Base-by-base conservation (phyloP, 306 rosid genomes). In the Hylodesmum podocarpum region DNA sequence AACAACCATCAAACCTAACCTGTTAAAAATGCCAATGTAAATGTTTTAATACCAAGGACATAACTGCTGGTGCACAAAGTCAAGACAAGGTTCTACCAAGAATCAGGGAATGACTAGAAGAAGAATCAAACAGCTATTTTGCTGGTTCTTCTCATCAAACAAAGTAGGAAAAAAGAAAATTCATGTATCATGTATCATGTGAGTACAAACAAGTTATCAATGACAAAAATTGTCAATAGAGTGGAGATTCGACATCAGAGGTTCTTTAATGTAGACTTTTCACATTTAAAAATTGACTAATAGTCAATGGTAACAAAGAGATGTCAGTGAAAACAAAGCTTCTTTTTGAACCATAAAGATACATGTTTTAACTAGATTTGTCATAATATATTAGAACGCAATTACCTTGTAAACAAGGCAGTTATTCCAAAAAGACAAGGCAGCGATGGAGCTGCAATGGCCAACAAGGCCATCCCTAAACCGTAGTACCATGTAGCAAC, bases 1-100 rank as follows among this genome's bases (percentile, higher is more conserved):
- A 27, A 83, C 90, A 49, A 89, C 96, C 96, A 96, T 92, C 86
- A 92, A 87, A 7, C 93, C 99, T 72, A 96, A 78, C 94, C 99
- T 96, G 94, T 86, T 66, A 6, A 40, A 51, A 55, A 53, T 7
- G 19, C 5, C 64, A 58, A 65, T 62, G 59, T 16, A n/a, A 66
- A 63, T 22, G 55, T 16, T 66, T 81, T 13, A 65, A 63, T 70
- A 9, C 69, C 53, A 69, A 46, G n/a, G n/a, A n/a, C n/a, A 69
- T 50, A 27, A 76, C 24, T 27, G 47, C 25, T n/a, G 46, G 33
- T 25, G 46, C 14, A 34, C 18, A 34, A 14, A 28, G 5, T 59
- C 62, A 13, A 73, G 46, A 36, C 24, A 59, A 59, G 31, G 41
- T 57, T 24, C 53, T 53, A 72, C 19, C 41, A 21, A 47, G 61